phyloP scores from a whole-genome alignment of 495 filamentous ascomycete genomes.

The Podospora pseudocomata region DNA sequence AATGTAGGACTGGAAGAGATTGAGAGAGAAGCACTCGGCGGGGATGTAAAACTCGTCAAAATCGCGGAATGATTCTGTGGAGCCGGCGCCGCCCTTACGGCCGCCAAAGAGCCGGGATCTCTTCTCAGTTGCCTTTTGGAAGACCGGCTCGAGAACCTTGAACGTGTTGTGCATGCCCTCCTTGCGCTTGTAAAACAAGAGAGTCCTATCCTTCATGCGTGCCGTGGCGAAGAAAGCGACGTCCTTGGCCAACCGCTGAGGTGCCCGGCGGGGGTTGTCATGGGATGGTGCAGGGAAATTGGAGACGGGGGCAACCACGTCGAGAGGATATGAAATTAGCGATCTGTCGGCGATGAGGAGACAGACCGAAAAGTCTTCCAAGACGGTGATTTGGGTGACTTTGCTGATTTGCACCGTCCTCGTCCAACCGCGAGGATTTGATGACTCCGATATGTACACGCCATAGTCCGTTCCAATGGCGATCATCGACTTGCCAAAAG shows the following conservation, averaged over 20 bases:
- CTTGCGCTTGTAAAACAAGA: constrained; percentile 95
- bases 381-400: constrained; percentile 89
- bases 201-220: constrained; percentile 89
- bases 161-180: constrained; percentile 89
- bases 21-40: constrained; percentile 90
- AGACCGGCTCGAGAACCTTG: constrained; percentile 93
- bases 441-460: constrained; percentile 79
- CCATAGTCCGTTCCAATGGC: constrained; percentile 95
- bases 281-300: constrained; percentile 56
- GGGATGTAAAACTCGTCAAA: constrained; percentile 99
- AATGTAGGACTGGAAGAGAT: constrained; percentile 90
- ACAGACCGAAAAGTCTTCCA: constrained; percentile 92
- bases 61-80: constrained; percentile 94
- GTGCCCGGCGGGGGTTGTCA: constrained; percentile 68
- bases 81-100: constrained; percentile 51
- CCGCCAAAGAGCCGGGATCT: constrained; percentile 65
- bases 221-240: constrained; percentile 95
- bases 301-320: constrained; percentile 74
- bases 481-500: constrained; percentile 78
- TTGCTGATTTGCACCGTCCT: constrained; percentile 69
- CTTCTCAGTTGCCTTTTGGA: constrained; percentile 79
- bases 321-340: constrained; percentile 90
- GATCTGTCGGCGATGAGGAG: constrained; percentile 87
- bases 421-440: constrained; percentile 84
- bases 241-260: constrained; percentile 89